These are phyloP conservation scores for Xylariaceae sp. DNA, from an alignment of 2,329 filamentous ascomycete genomes.

Conservation along the genomic window DNA sequence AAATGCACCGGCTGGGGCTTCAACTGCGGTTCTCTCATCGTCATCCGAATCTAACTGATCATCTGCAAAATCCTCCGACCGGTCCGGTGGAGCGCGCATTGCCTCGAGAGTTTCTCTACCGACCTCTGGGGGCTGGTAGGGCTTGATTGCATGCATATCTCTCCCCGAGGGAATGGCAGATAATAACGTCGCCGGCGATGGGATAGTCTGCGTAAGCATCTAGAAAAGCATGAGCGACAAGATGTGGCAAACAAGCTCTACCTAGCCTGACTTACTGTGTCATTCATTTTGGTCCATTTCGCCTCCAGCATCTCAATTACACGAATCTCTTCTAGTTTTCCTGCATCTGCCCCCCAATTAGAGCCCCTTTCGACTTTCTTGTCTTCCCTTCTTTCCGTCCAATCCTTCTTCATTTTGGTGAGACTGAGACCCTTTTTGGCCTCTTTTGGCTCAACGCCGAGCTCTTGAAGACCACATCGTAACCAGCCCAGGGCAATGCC, in stretches of 20 bases:
- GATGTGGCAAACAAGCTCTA: not conserved
- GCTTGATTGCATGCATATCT: constrained; percentile 76
- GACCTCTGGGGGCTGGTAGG: constrained; percentile 67
- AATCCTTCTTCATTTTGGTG: constrained; percentile 65
- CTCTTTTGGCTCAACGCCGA: constrained; percentile 64
- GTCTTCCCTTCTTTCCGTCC: constrained; percentile 77
- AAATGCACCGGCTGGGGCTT: constrained; percentile 34
- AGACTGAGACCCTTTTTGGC: constrained; percentile 53
- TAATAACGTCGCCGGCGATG: constrained; percentile 70
- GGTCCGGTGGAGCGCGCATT: constrained; percentile 59
- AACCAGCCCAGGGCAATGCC: constrained; percentile 89
- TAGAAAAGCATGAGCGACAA: constrained; percentile 39
- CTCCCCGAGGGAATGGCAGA: constrained; percentile 84
- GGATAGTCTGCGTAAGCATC: constrained; percentile 80
- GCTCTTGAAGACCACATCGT: constrained; percentile 71
- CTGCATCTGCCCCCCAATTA: constrained; percentile 81
- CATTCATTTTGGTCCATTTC: constrained; percentile 93
- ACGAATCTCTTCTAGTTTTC: constrained; percentile 79
- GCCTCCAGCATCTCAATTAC: constrained; percentile 84
- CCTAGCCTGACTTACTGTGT: constrained; percentile 65
- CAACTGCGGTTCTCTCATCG: constrained; percentile 33
- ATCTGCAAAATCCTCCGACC: constrained; percentile 45
- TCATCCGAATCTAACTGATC: constrained; percentile 49
- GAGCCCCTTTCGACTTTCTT: constrained; percentile 73
- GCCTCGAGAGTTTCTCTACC: constrained; percentile 66